A percentile compares a stretch with the other conserved stretches of the same genome.
phyloP scores from a whole-genome alignment of 441 rosid genomes.

The Theobroma grandiflorum region DNA sequence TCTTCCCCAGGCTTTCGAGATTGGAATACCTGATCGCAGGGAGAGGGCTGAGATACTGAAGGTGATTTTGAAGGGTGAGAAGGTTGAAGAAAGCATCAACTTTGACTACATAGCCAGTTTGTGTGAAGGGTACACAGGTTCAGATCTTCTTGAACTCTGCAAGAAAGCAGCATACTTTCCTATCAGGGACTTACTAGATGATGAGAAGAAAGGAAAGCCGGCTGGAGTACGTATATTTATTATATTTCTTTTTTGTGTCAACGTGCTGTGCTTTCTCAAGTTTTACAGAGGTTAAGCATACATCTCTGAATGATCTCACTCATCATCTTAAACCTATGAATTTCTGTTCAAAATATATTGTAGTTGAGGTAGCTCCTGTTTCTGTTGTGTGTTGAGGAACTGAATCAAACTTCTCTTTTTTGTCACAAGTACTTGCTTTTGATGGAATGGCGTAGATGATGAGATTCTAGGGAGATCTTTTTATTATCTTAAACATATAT shows the following conservation, averaged over 20 bases:
- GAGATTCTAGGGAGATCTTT: neutral
- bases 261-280: neutral
- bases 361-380: neutral
- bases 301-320: neutral
- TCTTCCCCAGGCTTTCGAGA: slow-evolving; percentile 96
- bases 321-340: neutral
- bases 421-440: neutral
- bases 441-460: neutral
- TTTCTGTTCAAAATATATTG: neutral
- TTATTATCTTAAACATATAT: neutral
- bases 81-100: slow-evolving; percentile 63
- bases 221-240: slow-evolving; percentile 56
- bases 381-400: neutral
- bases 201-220: slow-evolving; percentile 75
- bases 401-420: neutral
- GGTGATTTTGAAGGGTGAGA: slow-evolving; percentile 85
- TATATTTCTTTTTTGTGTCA: neutral
- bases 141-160: slow-evolving; percentile 94
- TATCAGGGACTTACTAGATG: slow-evolving; percentile 80
- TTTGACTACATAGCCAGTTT: slow-evolving; percentile 70
- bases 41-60: slow-evolving; percentile 86
- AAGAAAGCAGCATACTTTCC: slow-evolving; percentile 96
- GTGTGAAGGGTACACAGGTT: slow-evolving; percentile 87
- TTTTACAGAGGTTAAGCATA: slow-evolving; percentile 7
- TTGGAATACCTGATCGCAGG: slow-evolving; percentile 77